Conservation (phyloP, 2,329 filamentous ascomycete species). For the Pseudogymnoascus sp. region DNA sequence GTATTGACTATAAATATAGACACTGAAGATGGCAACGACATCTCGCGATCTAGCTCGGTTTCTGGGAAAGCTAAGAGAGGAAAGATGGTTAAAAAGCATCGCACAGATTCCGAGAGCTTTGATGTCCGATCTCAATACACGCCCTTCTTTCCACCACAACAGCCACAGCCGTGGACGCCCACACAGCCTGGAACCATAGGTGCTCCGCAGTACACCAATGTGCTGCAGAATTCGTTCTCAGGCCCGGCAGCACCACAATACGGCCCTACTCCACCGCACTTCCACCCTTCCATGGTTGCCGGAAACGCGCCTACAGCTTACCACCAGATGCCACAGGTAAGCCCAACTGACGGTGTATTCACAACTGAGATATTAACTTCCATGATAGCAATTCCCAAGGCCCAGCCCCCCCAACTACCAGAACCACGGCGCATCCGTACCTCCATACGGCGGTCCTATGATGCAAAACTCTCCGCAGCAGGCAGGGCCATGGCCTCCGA, state of each 20-base stretch:
- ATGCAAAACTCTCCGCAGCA: slow-evolving; percentile 25
- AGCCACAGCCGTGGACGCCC: slow-evolving; percentile 50
- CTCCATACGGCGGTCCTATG: slow-evolving; percentile 27
- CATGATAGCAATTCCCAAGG: slow-evolving; percentile 24
- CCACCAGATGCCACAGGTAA: slow-evolving; percentile 19
- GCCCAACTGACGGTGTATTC: slow-evolving; percentile 15
- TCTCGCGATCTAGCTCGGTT: slow-evolving; percentile 81
- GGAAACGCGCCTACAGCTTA: slow-evolving; percentile 34
- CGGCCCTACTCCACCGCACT: slow-evolving; percentile 26
- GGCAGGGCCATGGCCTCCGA: slow-evolving; percentile 26
- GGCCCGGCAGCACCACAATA: slow-evolving; percentile 35
- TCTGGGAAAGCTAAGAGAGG: slow-evolving; percentile 62
- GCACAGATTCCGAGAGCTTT: slow-evolving; percentile 57
- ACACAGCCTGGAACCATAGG: slow-evolving; percentile 45
- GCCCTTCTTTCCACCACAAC: slow-evolving; percentile 54
- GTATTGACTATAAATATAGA: slow-evolving; percentile 32
- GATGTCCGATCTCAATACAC: slow-evolving; percentile 62
- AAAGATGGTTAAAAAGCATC: slow-evolving; percentile 53
- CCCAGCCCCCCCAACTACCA: slow-evolving; percentile 25
- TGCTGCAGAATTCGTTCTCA: slow-evolving; percentile 31
- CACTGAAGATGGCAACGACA: slow-evolving; percentile 62
- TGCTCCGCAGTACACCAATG: slow-evolving; percentile 40
- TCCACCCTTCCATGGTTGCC: slow-evolving; percentile 22
- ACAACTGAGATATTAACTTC: slow-evolving; percentile 11
- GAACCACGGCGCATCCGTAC: slow-evolving; percentile 27